A percentile compares a stretch with the other conserved stretches of the same genome.
These are phyloP conservation scores for Corynespora cassiicola DNA, from an alignment of 2,329 filamentous ascomycete genomes.

Conservation along the genomic window DNA sequence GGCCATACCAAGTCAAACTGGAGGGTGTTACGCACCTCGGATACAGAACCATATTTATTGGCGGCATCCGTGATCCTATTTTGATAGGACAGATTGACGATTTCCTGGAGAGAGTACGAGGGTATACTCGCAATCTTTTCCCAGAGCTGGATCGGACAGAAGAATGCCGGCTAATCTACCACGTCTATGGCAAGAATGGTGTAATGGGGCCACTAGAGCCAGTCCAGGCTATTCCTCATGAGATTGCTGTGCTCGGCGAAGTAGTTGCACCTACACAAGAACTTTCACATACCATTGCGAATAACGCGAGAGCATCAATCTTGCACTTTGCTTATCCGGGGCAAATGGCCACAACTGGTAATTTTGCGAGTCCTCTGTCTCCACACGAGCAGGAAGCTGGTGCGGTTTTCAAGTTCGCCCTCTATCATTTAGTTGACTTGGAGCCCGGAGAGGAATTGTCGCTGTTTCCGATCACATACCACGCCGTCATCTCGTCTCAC, in stretches of 20 bases:
- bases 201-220: constrained; percentile 46
- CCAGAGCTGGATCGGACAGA: constrained; percentile 4
- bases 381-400: constrained; percentile 49
- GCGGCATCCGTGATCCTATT: constrained; percentile 20
- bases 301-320: constrained; percentile 47
- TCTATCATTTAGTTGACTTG: constrained; percentile 58
- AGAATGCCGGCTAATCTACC: constrained; percentile 35
- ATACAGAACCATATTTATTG: constrained; percentile 18
- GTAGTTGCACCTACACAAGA: constrained; percentile 54
- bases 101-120: constrained; percentile 15
- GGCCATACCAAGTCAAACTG: constrained; percentile 20
- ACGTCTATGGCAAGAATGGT: constrained; percentile 54
- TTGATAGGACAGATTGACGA: constrained; percentile 22
- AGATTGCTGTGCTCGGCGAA: constrained; percentile 47
- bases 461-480: constrained; percentile 1
- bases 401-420: constrained; percentile 39
- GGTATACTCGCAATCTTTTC: constrained; percentile 5
- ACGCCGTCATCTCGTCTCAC: constrained; percentile 1
- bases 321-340: constrained; percentile 56
- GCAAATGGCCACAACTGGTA: constrained; percentile 61
- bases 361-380: constrained; percentile 56
- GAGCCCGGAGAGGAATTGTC: constrained; percentile 24
- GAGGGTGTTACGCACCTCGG: constrained; percentile 15
- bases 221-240: constrained; percentile 46
- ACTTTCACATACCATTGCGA: constrained; percentile 52